phyloP scores from a whole-genome alignment of 2,329 filamentous ascomycete genomes.

The Nannizziopsis barbatae region DNA sequence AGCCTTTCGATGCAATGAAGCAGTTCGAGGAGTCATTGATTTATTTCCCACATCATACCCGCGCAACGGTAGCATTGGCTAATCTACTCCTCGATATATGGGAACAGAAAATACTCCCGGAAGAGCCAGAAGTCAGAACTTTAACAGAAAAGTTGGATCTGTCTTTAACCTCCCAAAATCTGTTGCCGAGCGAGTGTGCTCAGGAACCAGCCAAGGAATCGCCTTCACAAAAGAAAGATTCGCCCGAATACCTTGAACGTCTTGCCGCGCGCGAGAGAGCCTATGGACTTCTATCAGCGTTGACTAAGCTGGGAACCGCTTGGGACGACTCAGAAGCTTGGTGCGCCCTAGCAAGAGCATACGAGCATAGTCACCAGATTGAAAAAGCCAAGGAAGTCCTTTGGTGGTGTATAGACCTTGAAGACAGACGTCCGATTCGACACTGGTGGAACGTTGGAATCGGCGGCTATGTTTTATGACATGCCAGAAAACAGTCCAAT shows the following conservation, averaged over 20 bases:
- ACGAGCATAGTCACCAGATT: constrained; percentile 73
- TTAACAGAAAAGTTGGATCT: constrained; percentile 22
- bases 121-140: constrained; percentile 24
- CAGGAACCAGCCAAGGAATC: background rate
- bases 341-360: constrained; percentile 74
- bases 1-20: constrained; percentile 57
- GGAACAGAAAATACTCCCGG: constrained; percentile 38
- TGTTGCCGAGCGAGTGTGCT: constrained; percentile 12
- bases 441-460: constrained; percentile 62
- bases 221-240: constrained; percentile 27
- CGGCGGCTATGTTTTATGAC: constrained; percentile 54
- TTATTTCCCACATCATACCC: constrained; percentile 66
- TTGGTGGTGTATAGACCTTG: constrained; percentile 96
- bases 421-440: constrained; percentile 70
- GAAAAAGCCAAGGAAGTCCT: constrained; percentile 85
- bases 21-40: constrained; percentile 75
- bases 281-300: constrained; percentile 64
- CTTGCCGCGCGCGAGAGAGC: constrained; percentile 85
- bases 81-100: constrained; percentile 82
- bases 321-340: constrained; percentile 94
- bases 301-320: constrained; percentile 74
- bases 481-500: no score
- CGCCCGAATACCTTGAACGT: constrained; percentile 62
- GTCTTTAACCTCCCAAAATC: constrained; percentile 19
- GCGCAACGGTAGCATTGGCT: constrained; percentile 69